Base-by-base conservation (phyloP, 768 basidiomycete species). In the Tricholoma bakamatsutake region DNA sequence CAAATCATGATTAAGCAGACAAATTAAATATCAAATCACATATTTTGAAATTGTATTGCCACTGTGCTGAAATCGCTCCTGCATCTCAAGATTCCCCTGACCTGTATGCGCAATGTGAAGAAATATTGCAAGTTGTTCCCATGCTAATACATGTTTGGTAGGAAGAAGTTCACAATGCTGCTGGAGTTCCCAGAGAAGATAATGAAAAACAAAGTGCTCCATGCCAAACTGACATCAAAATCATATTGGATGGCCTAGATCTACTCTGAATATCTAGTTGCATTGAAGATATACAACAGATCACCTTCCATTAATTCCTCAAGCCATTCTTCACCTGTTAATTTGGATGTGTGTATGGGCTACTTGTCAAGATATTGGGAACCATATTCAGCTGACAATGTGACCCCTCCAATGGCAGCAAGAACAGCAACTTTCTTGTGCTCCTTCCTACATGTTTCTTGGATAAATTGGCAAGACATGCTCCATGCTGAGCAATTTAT, bases 241-340 rank as follows among this genome's bases (percentile, higher is more conserved):
- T 40, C 4, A 6, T 40, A 40, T 40, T 15, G 15, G 39, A 40
- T 40, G 39, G 39, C 39, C 39, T 40, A 40, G 39, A 40, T 40
- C 39, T 40, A 40, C 39, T n/a, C 15, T n/a, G 13, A 40, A n/a
- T 40, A 40, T 40, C 39, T 40, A 40, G 39, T 40, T 40, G 39
- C 39, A 51, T 51, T 51, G 30, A 51, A 6, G 18, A 51, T 51
- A 34, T 5, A 67, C 67, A 12, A 60, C 62, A 40, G 59, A 43
- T 11, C 42, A n/a, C n/a, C n/a, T n/a, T n/a, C n/a, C n/a, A n/a
- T n/a, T n/a, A n/a, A n/a, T n/a, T n/a, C n/a, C n/a, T n/a, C n/a
- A n/a, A n/a, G n/a, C n/a, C n/a, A n/a, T n/a, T n/a, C n/a, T n/a
- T n/a, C n/a, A n/a, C n/a, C n/a, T n/a, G n/a, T n/a, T n/a, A n/a